Evolutionary conservation across 495 filamentous ascomycete genomes (phyloP).

Genomic region (Aspergillus diversus): DNA sequence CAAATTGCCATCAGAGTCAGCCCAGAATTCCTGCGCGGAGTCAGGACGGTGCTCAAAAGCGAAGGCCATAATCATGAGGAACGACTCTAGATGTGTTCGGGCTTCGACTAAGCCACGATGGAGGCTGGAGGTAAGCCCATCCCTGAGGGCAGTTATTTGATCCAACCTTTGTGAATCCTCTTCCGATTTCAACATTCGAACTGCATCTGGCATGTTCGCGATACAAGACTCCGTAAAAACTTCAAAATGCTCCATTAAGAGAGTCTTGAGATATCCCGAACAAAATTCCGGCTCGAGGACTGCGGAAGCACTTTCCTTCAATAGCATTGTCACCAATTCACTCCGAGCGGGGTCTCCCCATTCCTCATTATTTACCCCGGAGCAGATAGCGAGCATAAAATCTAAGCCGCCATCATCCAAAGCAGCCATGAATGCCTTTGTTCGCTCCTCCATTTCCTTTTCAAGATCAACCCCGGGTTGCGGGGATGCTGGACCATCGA

Average conservation of each 20-base stretch:
- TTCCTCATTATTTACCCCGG: constrained; percentile 71
- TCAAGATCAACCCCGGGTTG: constrained; percentile 60
- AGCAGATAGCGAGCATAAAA: constrained; percentile 81
- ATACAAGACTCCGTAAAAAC: constrained; percentile 87
- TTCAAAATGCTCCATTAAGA: constrained; percentile 81
- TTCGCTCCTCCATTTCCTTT: constrained; percentile 68
- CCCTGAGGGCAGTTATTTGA: constrained; percentile 57
- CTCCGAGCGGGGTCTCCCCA: constrained; percentile 82
- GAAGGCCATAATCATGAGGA: constrained; percentile 89
- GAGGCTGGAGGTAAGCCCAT: constrained; percentile 49
- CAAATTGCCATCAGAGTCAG: constrained; percentile 83
- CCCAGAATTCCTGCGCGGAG: constrained; percentile 85
- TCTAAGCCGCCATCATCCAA: constrained; percentile 91
- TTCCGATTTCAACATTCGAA: constrained; percentile 82
- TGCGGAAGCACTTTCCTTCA: constrained; percentile 72
- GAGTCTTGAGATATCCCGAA: constrained; percentile 62
- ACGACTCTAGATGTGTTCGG: constrained; percentile 83
- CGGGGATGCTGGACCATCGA: constrained; percentile 62
- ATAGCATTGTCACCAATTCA: constrained; percentile 73
- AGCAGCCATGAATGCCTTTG: constrained; percentile 71
- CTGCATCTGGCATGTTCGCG: constrained; percentile 89
- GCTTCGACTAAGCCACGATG: constrained; percentile 53
- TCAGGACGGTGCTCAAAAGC: constrained; percentile 84
- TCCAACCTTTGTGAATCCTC: constrained; percentile 86
- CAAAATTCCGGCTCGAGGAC: constrained; percentile 63